phyloP scores from a whole-genome alignment of 257 asterid species.

The Plantago ovata region DNA sequence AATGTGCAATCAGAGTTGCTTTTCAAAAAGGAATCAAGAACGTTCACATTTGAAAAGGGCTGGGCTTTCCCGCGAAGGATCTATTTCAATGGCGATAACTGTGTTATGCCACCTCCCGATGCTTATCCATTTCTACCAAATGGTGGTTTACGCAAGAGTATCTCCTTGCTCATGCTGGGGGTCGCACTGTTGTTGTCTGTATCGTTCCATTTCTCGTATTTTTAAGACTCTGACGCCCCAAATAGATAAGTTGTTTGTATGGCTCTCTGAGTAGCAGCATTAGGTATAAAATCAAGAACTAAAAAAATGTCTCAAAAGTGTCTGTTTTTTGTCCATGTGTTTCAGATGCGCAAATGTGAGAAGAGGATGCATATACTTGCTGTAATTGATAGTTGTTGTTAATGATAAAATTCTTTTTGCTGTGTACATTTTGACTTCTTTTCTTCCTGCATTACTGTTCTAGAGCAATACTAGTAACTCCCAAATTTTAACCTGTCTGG shows the following conservation, averaged over 20 bases:
- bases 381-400: background rate
- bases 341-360: constrained; percentile 14
- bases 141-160: constrained; percentile 33
- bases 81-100: constrained; percentile 84
- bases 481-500: too few species aligned
- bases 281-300: background rate
- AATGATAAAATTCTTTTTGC: background rate
- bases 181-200: constrained; percentile 35
- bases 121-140: constrained; percentile 77
- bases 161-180: constrained; percentile 37
- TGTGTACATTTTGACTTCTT: background rate
- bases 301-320: background rate
- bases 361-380: background rate
- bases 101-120: constrained; percentile 91
- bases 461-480: too few species aligned
- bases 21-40: constrained; percentile 61
- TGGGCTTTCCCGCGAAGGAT: constrained; percentile 88
- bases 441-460: too few species aligned
- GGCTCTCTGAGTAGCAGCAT: background rate
- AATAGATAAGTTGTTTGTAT: constrained; percentile 12
- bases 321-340: constrained; percentile 3
- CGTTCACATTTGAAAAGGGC: constrained; percentile 72
- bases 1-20: constrained; percentile 87
- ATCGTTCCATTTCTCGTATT: constrained; percentile 36
- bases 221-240: constrained; percentile 25